These are phyloP conservation scores for Vaccinium myrtillus DNA, from an alignment of 148 eudicot genomes.

Conservation along the genomic window DNA sequence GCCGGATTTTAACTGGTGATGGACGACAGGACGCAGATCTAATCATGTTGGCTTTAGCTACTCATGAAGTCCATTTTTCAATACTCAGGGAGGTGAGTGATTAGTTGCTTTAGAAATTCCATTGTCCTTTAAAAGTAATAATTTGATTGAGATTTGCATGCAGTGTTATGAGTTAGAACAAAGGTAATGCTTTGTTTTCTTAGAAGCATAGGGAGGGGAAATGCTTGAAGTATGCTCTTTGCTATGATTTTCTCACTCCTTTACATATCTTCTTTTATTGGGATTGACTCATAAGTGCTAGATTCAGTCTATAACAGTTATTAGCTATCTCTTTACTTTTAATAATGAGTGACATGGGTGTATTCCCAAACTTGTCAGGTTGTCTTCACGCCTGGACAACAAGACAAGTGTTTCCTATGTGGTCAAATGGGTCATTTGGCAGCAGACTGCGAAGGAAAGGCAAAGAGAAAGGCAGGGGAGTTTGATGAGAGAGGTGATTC, in stretches of 20 bases:
- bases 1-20: background rate
- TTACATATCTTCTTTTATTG: background rate
- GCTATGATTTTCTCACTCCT: background rate
- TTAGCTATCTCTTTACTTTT: background rate
- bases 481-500: constrained; percentile 82
- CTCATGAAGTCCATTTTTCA: constrained; percentile 96
- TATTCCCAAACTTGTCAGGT: constrained; percentile 38
- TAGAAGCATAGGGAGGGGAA: background rate
- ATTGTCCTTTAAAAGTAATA: background rate
- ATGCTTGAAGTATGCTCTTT: background rate
- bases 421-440: constrained; percentile 97
- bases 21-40: constrained; percentile 78
- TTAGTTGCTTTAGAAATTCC: background rate
- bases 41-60: constrained; percentile 91
- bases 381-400: constrained; percentile 79
- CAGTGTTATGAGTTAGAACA: background rate
- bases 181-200: background rate
- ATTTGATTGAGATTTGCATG: background rate
- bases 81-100: constrained; percentile 82
- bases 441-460: constrained; percentile 84
- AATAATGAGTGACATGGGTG: background rate
- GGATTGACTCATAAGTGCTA: background rate
- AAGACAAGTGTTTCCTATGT: constrained; percentile 88
- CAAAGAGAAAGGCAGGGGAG: constrained; percentile 90
- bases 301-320: background rate